Percentiles rank a stretch among this genome's conserved stretches.
Conservation (phyloP, 2,329 filamentous ascomycete genomes). For the Cyclaneusma minus region DNA sequence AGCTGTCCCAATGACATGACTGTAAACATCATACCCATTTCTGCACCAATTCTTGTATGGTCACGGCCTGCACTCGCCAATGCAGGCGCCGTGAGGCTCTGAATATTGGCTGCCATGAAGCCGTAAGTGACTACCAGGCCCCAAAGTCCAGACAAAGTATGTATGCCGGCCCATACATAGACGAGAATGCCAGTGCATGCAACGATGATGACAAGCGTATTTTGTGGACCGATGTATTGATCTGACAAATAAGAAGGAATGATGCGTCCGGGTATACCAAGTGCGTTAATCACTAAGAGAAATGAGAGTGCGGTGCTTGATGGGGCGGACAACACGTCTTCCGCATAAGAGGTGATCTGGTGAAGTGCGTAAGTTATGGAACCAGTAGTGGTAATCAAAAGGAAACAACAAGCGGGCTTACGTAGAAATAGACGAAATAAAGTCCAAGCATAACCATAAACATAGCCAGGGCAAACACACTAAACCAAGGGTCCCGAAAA, state of each 20-base stretch:
- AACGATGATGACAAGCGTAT: slow-evolving; percentile 35
- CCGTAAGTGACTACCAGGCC: slow-evolving; percentile 27
- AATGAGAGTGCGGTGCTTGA: slow-evolving; percentile 35
- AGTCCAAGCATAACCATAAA: slow-evolving; percentile 32
- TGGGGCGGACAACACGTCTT: slow-evolving; percentile 27
- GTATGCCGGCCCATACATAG: slow-evolving; percentile 39
- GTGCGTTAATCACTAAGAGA: slow-evolving; percentile 39
- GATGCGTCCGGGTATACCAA: slow-evolving; percentile 38
- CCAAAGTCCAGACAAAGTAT: slow-evolving; percentile 20
- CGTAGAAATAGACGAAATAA: slow-evolving; percentile 35
- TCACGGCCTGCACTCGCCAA: slow-evolving; percentile 23
- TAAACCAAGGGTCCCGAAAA: slow-evolving; percentile 33
- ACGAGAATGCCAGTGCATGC: slow-evolving; percentile 28
- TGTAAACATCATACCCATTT: slow-evolving; percentile 39
- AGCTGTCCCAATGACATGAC: too few relatives aligned
- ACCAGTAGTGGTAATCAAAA: neutral
- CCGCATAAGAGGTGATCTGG: slow-evolving; percentile 23
- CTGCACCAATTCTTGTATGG: slow-evolving; percentile 32
- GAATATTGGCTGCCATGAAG: slow-evolving; percentile 12
- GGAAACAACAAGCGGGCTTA: slow-evolving; percentile 11
- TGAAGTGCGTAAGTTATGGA: neutral
- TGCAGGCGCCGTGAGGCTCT: slow-evolving; percentile 6
- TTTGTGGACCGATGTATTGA: slow-evolving; percentile 34
- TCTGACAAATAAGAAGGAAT: slow-evolving; percentile 38
- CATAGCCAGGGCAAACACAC: slow-evolving; percentile 23